Evolutionary conservation across 805 yeast species (phyloP).

Genomic region (Candida odintsovae): DNA sequence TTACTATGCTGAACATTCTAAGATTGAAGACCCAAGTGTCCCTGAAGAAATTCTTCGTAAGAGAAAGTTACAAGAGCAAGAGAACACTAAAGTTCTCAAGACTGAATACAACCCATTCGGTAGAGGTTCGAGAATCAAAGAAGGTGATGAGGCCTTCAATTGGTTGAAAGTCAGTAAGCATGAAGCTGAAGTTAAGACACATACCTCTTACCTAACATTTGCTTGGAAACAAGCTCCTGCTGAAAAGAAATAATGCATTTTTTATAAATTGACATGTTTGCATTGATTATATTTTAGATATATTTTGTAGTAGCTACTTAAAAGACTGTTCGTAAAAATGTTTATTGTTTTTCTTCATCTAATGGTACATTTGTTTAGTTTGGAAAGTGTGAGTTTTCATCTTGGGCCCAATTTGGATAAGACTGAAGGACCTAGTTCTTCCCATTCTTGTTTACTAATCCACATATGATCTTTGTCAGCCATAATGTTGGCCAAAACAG

Average conservation of each 20-base stretch:
- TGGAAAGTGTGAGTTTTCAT: constrained; percentile 26
- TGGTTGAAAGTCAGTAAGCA: constrained; percentile 85
- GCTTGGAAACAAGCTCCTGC: constrained; percentile 45
- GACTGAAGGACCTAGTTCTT: constrained; percentile 87
- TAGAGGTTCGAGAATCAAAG: constrained; percentile 73
- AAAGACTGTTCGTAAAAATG: neutral
- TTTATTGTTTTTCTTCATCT: neutral
- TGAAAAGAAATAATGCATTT: neutral
- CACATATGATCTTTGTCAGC: constrained; percentile 98
- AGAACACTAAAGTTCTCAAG: constrained; percentile 28
- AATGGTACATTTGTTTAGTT: neutral
- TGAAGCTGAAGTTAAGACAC: constrained; percentile 85
- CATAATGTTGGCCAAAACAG: constrained; percentile 96
- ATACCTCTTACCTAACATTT: constrained; percentile 90
- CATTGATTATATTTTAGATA: neutral
- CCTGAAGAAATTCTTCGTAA: constrained; percentile 20
- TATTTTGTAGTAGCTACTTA: neutral
- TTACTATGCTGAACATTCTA: constrained; percentile 23
- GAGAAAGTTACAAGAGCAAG: constrained; percentile 19
- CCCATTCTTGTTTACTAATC: constrained; percentile 96
- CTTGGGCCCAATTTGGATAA: constrained; percentile 90
- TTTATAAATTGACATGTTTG: neutral
- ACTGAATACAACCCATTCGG: constrained; percentile 89
- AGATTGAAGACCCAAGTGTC: constrained; percentile 15
- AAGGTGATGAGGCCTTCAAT: constrained; percentile 74